Percentiles rank a stretch among this genome's conserved stretches.
phyloP scores from a whole-genome alignment of 2,329 filamentous ascomycete genomes.

The Talaromyces sp. region DNA sequence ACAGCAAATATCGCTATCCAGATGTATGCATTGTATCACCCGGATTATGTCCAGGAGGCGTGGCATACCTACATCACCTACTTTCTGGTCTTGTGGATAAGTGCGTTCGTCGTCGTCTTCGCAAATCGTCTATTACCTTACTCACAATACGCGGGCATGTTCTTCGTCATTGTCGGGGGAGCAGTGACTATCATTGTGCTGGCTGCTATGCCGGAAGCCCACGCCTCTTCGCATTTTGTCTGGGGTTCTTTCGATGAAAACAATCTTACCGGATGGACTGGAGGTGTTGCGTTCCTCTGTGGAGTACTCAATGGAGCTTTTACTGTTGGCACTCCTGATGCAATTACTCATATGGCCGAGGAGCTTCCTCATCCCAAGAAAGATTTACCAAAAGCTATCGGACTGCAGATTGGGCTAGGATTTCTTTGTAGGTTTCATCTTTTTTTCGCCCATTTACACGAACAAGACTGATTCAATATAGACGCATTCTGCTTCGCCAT shows the following conservation, averaged over 20 bases:
- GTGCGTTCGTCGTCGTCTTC: constrained; percentile 44
- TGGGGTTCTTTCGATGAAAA: constrained; percentile 52
- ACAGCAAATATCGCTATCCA: constrained; percentile 1
- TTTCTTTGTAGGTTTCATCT: constrained; percentile 37
- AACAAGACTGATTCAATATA: neutral
- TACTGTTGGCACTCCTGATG: constrained; percentile 45
- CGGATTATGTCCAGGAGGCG: constrained; percentile 38
- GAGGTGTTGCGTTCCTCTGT: constrained; percentile 48
- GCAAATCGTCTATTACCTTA: constrained; percentile 41
- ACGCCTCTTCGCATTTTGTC: constrained; percentile 48
- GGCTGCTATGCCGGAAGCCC: constrained; percentile 40
- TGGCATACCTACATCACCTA: constrained; percentile 47
- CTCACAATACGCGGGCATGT: constrained; percentile 45
- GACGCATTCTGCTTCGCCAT: constrained; percentile 47
- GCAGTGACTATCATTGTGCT: constrained; percentile 46
- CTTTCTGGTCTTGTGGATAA: constrained; percentile 38
- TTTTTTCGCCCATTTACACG: constrained; percentile 36
- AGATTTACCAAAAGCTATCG: constrained; percentile 24
- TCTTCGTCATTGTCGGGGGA: constrained; percentile 44
- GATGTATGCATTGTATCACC: constrained; percentile 33
- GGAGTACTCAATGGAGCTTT: constrained; percentile 48
- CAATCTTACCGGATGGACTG: constrained; percentile 50
- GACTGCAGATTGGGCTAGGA: constrained; percentile 37
- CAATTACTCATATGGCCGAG: constrained; percentile 48
- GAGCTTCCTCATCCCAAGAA: constrained; percentile 41